phyloP scores from a whole-genome alignment of 495 filamentous ascomycete genomes.

The Neurospora discreta region DNA sequence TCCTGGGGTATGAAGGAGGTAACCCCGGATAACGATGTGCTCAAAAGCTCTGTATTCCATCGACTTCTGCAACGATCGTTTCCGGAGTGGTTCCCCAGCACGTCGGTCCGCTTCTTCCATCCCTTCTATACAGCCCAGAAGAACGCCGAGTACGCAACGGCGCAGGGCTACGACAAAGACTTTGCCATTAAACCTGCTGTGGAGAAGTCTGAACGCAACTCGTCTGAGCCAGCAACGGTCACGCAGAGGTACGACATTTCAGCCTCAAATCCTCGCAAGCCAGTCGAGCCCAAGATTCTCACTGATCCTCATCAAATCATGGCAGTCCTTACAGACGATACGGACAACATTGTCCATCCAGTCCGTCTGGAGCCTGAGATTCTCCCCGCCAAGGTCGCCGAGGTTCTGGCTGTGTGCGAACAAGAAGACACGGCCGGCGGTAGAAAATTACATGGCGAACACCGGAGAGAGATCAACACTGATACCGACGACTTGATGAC shows the following conservation, averaged over 20 bases:
- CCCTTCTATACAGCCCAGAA: slow-evolving; percentile 41
- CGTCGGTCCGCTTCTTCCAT: slow-evolving; percentile 67
- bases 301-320: neutral
- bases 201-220: neutral
- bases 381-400: neutral
- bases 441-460: neutral
- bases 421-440: neutral
- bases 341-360: slow-evolving; percentile 2
- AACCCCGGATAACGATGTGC: slow-evolving; percentile 54
- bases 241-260: neutral
- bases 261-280: slow-evolving; percentile 1
- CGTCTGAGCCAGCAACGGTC: neutral
- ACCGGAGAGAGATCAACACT: neutral
- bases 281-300: neutral
- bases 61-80: slow-evolving; percentile 61
- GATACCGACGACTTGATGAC: neutral
- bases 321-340: neutral
- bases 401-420: neutral
- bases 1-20: slow-evolving; percentile 68
- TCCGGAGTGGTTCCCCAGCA: slow-evolving; percentile 57
- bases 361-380: slow-evolving; percentile 1
- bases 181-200: slow-evolving; percentile 37
- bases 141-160: slow-evolving; percentile 53
- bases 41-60: slow-evolving; percentile 64
- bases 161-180: slow-evolving; percentile 48